phyloP scores from a whole-genome alignment of 768 basidiomycete species.

The Fistulinella prunicolor region DNA sequence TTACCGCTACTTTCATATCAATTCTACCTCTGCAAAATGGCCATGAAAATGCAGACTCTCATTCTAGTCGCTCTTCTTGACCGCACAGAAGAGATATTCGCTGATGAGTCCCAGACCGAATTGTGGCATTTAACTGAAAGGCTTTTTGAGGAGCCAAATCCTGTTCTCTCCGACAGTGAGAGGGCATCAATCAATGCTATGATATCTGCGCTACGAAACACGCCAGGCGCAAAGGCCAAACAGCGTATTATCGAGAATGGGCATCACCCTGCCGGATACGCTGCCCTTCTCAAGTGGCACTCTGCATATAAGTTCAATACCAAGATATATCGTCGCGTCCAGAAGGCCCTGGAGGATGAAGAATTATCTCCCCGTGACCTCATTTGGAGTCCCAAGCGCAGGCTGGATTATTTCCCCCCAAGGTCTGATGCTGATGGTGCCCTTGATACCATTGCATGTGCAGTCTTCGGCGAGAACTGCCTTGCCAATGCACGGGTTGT shows the following conservation, averaged over 20 bases:
- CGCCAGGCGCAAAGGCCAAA: background rate
- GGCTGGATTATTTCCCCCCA: constrained; percentile 2
- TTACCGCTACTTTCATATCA: no score
- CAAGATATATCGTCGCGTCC: background rate
- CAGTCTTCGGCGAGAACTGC: constrained; percentile 7
- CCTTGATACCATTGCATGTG: constrained; percentile 1
- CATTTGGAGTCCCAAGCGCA: constrained; percentile 1
- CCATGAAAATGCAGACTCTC: constrained; percentile 4
- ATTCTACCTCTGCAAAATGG: background rate
- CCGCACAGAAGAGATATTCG: constrained; percentile 1
- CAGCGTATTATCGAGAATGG: background rate
- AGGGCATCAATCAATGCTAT: background rate
- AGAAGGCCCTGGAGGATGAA: constrained; percentile 1
- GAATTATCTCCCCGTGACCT: constrained; percentile 1
- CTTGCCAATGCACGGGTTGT: constrained; percentile 1
- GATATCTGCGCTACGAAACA: no score
- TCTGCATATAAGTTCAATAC: background rate
- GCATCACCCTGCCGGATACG: constrained; percentile 2
- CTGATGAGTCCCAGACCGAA: background rate
- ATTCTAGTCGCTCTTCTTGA: constrained; percentile 4
- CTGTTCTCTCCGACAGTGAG: background rate
- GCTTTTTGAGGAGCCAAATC: background rate
- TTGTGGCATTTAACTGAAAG: constrained; percentile 1
- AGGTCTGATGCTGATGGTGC: constrained; percentile 1
- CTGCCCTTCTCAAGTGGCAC: constrained; percentile 5